Percentiles rank a stretch among this genome's conserved stretches.
These are phyloP conservation scores for Tephrocybe sp. DNA, from an alignment of 768 basidiomycete genomes.

Conservation along the genomic window DNA sequence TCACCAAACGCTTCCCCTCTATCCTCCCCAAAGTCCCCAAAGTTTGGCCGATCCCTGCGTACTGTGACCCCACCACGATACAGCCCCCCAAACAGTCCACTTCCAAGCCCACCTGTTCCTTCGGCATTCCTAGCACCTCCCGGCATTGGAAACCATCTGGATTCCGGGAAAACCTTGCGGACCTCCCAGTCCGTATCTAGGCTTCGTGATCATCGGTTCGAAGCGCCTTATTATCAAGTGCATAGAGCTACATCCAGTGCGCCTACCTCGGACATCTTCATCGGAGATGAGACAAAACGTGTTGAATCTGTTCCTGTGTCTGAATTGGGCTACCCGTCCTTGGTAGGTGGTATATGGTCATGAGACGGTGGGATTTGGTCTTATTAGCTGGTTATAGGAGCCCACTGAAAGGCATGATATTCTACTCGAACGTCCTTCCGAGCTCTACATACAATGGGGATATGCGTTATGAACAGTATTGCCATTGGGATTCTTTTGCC, in stretches of 20 bases:
- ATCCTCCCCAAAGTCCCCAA: slow-evolving; percentile 14
- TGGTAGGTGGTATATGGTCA: slow-evolving; percentile 3
- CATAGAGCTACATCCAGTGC: slow-evolving; percentile 26
- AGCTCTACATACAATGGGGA: slow-evolving; percentile 39
- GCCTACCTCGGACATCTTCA: slow-evolving; percentile 7
- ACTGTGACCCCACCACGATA: slow-evolving; percentile 30
- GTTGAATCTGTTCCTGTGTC: neutral
- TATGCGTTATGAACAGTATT: slow-evolving; percentile 37
- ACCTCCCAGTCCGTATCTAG: slow-evolving; percentile 22
- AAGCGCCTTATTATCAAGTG: slow-evolving; percentile 2
- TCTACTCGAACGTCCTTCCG: slow-evolving; percentile 6
- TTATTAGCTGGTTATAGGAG: slow-evolving; percentile 9
- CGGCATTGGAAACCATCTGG: neutral
- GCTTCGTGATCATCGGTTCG: slow-evolving; percentile 10
- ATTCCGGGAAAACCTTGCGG: slow-evolving; percentile 16
- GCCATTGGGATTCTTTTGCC: neutral
- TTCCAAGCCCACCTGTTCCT: slow-evolving; percentile 31
- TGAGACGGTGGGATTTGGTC: neutral
- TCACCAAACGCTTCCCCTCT: slow-evolving; percentile 35
- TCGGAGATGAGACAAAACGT: neutral
- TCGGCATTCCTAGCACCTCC: slow-evolving; percentile 12
- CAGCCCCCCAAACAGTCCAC: slow-evolving; percentile 37
- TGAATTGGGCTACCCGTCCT: neutral
- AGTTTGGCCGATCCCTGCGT: slow-evolving; percentile 21
- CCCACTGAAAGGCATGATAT: neutral